A percentile compares a stretch with the other conserved stretches of the same genome.
Conservation (phyloP, 768 basidiomycete species). For the Mycena galopus region DNA sequence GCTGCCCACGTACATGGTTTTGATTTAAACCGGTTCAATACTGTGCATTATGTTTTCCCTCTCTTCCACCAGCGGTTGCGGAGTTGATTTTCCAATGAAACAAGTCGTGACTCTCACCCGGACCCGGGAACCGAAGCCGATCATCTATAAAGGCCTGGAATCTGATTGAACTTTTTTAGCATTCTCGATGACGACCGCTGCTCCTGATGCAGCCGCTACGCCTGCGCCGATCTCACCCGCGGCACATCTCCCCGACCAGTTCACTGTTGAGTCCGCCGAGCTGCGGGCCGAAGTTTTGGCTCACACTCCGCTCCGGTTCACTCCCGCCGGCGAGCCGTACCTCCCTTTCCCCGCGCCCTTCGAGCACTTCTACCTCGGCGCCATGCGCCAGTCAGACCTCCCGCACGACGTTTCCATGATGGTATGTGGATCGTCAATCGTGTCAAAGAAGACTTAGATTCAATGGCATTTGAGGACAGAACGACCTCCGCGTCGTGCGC, state of each 20-base stretch:
- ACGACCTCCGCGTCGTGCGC: constrained; percentile 34
- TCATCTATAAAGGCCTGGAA: too few species aligned
- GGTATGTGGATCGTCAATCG: background rate
- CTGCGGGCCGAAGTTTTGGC: constrained; percentile 17
- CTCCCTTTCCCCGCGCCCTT: constrained; percentile 30
- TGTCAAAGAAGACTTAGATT: background rate
- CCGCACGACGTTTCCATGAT: constrained; percentile 31
- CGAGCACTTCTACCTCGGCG: constrained; percentile 26
- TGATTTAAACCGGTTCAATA: too few species aligned
- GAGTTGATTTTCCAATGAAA: too few species aligned
- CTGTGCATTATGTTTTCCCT: too few species aligned
- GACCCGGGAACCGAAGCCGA: too few species aligned
- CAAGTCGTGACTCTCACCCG: too few species aligned
- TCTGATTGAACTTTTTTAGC: too few species aligned
- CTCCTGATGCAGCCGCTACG: background rate
- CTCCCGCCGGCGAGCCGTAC: constrained; percentile 26
- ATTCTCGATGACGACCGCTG: background rate
- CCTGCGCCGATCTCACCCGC: background rate
- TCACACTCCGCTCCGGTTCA: constrained; percentile 32
- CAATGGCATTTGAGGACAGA: constrained; percentile 12
- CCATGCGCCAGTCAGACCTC: constrained; percentile 29
- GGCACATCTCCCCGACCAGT: constrained; percentile 21
- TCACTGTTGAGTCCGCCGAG: constrained; percentile 25
- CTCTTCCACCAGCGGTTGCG: too few species aligned
- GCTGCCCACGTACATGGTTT: too few species aligned